Conservation (phyloP, 192 early-diverging fungal species). For the Podila minutissima region DNA sequence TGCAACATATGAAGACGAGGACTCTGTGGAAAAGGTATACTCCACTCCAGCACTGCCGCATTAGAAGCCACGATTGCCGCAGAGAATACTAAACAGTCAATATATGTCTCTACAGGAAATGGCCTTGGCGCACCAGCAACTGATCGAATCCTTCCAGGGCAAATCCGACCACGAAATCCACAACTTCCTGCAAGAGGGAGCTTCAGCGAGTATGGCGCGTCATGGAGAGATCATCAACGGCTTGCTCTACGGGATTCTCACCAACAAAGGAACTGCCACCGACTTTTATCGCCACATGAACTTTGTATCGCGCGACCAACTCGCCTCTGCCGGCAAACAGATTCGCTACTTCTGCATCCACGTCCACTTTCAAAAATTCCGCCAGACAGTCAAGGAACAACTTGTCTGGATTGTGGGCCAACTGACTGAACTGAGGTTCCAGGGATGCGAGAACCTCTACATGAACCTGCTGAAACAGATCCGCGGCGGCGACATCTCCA, state of each 20-base stretch:
- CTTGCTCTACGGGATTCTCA: conserved; percentile 68
- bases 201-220: conserved; percentile 60
- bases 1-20: conserved; percentile 50
- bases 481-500: conserved; percentile 64
- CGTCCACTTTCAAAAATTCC: conserved; percentile 28
- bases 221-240: conserved; percentile 65
- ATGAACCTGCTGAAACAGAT: conserved; percentile 68
- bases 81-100: neutral
- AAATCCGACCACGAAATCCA: conserved; percentile 69
- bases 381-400: conserved; percentile 39
- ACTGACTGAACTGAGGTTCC: conserved; percentile 59
- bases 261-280: conserved; percentile 32
- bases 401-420: conserved; percentile 70
- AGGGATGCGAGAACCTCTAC: conserved; percentile 62
- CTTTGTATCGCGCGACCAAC: conserved; percentile 68
- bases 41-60: neutral
- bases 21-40: conserved; percentile 51
- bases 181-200: conserved; percentile 64
- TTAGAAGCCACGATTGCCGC: neutral
- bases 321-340: conserved; percentile 28
- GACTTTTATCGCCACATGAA: conserved; percentile 67
- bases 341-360: conserved; percentile 34
- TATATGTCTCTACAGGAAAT: conserved; percentile 52
- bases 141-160: conserved; percentile 44
- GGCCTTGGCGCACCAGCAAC: conserved; percentile 22